Percentiles rank a stretch among this genome's conserved stretches.
phyloP scores from a whole-genome alignment of 2,329 filamentous ascomycete species.

The Rhexocercosporidium sp. region DNA sequence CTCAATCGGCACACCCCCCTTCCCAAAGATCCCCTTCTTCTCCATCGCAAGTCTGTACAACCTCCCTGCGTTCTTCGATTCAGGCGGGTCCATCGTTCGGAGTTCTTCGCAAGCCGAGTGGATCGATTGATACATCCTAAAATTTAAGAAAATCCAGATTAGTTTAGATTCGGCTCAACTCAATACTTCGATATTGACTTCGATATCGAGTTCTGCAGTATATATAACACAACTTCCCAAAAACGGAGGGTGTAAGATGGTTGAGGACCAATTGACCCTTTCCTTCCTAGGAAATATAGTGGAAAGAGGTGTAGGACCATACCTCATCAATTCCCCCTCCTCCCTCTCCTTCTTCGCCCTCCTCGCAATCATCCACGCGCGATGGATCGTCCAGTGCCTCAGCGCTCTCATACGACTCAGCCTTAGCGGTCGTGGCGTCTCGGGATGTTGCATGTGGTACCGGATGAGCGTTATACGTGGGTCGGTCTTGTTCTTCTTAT shows the following conservation, averaged over 20 bases:
- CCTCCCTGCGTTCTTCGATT: slow-evolving; percentile 62
- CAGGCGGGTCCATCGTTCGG: slow-evolving; percentile 53
- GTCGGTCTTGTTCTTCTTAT: slow-evolving; percentile 22
- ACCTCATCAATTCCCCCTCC: slow-evolving; percentile 74
- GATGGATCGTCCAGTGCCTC: slow-evolving; percentile 98
- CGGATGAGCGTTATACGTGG: slow-evolving; percentile 43
- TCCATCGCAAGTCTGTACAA: slow-evolving; percentile 88
- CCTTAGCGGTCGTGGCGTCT: slow-evolving; percentile 77
- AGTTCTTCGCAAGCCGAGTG: slow-evolving; percentile 84
- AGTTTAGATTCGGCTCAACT: background rate
- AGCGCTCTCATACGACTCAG: slow-evolving; percentile 87
- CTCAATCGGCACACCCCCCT: slow-evolving; percentile 83
- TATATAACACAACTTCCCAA: too few species aligned
- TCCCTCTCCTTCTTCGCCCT: slow-evolving; percentile 68
- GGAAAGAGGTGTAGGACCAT: slow-evolving; percentile 37
- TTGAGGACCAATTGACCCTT: background rate
- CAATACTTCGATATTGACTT: too few species aligned
- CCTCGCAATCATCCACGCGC: slow-evolving; percentile 86
- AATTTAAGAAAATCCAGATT: background rate
- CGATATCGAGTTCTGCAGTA: too few species aligned
- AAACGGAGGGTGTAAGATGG: too few species aligned
- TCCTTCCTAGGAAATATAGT: background rate
- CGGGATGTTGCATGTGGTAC: slow-evolving; percentile 72
- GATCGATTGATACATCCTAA: slow-evolving; percentile 77
- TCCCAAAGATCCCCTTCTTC: slow-evolving; percentile 82